Conservation (phyloP, 345 rosid genomes). For the Gossypium bickii region DNA sequence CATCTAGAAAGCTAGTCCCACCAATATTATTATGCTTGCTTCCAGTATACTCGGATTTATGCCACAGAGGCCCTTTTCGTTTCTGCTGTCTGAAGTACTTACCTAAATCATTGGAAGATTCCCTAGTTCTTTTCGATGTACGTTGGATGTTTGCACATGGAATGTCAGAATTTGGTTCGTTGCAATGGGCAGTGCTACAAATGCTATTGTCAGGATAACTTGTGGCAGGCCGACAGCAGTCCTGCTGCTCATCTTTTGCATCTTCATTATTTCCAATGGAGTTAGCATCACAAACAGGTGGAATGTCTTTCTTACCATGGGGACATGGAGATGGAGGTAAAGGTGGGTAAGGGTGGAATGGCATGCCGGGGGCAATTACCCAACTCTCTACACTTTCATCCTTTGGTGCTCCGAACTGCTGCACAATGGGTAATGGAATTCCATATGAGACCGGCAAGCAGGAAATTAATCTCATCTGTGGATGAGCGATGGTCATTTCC, state of each 20-base stretch:
- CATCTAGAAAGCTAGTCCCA: conserved; percentile 27
- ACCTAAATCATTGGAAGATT: neutral
- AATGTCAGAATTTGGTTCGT: conserved; percentile 28
- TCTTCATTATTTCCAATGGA: neutral
- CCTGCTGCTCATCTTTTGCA: neutral
- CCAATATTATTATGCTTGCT: conserved; percentile 19
- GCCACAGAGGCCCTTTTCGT: neutral
- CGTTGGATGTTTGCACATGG: conserved; percentile 16
- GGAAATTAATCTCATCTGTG: conserved; percentile 8
- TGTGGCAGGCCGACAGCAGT: neutral
- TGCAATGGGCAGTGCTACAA: conserved; percentile 30
- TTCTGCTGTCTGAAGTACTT: conserved; percentile 16
- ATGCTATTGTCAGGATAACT: neutral
- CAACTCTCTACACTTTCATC: conserved; percentile 34
- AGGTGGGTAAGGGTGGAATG: conserved; percentile 44
- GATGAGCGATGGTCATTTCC: neutral
- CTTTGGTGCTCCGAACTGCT: neutral
- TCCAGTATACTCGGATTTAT: conserved; percentile 21
- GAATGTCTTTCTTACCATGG: neutral
- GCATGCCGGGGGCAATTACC: conserved; percentile 24
- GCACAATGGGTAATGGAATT: conserved; percentile 8
- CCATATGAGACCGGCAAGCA: conserved; percentile 47
- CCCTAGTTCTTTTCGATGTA: neutral
- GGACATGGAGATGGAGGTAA: neutral
- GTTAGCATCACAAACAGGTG: conserved; percentile 24